Conservation (phyloP, 1,139 yeast genomes). For the Nakaseomyces nivariensis region DNA sequence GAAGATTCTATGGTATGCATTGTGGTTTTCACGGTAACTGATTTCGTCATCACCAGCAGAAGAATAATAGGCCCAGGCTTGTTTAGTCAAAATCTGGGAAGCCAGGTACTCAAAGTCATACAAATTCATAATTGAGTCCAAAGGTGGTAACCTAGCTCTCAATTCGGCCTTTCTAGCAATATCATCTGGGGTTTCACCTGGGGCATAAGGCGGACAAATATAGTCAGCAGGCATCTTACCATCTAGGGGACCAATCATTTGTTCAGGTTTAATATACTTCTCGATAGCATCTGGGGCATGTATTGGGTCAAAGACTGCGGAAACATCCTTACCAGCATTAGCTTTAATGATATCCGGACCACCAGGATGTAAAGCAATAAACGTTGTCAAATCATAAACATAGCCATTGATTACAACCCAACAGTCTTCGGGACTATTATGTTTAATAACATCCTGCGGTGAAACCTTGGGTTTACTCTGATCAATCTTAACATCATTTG, state of each 20-base stretch:
- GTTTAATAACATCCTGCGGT: conserved; percentile 42
- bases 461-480: conserved; percentile 19
- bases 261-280: conserved; percentile 38
- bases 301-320: conserved; percentile 73
- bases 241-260: conserved; percentile 37
- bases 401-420: conserved; percentile 85
- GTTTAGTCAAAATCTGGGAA: conserved; percentile 57
- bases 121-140: conserved; percentile 26
- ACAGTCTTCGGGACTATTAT: conserved; percentile 60
- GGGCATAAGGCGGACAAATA: conserved; percentile 26
- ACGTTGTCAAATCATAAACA: conserved; percentile 75
- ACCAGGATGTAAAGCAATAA: conserved; percentile 79
- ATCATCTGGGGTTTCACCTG: conserved; percentile 40
- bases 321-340: conserved; percentile 88
- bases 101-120: conserved; percentile 70
- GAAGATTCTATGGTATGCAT: conserved; percentile 76
- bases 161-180: conserved; percentile 47
- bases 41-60: conserved; percentile 92
- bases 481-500: conserved; percentile 12
- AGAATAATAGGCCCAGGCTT: conserved; percentile 88
- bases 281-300: conserved; percentile 76
- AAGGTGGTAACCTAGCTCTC: conserved; percentile 30
- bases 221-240: conserved; percentile 22
- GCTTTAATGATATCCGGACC: conserved; percentile 63
- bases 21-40: conserved; percentile 78